Conservation (phyloP, 306 rosid genomes). For the Mucuna pruriens region DNA sequence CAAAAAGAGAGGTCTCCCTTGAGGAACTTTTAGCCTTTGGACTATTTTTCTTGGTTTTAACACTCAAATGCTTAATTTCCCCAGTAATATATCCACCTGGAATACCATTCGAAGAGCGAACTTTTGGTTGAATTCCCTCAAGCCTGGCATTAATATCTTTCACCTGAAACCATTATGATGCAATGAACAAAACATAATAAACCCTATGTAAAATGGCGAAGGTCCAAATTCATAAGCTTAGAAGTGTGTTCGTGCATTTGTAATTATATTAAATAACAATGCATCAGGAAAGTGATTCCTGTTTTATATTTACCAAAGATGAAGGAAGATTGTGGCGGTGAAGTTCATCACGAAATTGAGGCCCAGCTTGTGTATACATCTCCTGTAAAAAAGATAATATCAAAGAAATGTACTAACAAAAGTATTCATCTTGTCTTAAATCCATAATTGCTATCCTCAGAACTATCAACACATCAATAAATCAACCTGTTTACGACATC, state of each 20-base stretch:
- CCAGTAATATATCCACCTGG: conserved; percentile 64
- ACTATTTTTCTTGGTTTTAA: conserved; percentile 82
- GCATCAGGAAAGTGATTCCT: conserved; percentile 18
- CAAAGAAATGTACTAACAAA: conserved; percentile 16
- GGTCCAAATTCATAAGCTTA: neutral
- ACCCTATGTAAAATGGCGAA: conserved; percentile 28
- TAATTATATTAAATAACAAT: conserved; percentile 24
- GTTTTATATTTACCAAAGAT: conserved; percentile 65
- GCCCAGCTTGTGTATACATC: conserved; percentile 96
- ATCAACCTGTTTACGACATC: conserved; percentile 22
- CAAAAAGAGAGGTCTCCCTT: conserved; percentile 83
- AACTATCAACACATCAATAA: conserved; percentile 28
- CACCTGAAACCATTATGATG: conserved; percentile 63
- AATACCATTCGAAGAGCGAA: conserved; percentile 74
- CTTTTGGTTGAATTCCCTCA: conserved; percentile 92
- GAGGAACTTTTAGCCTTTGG: conserved; percentile 92
- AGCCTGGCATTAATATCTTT: conserved; percentile 98
- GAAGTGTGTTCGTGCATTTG: neutral
- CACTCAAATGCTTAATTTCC: conserved; percentile 63
- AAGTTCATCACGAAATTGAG: conserved; percentile 97
- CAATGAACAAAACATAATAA: conserved; percentile 13
- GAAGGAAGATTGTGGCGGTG: conserved; percentile 90
- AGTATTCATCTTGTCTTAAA: neutral
- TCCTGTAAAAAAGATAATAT: conserved; percentile 61
- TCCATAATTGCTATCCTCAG: conserved; percentile 16